Evolutionary conservation across 176 grass and related monocot species (phyloP), one percentile per base, ranked within the genome.

Genomic region (Chloris gayana): DNA sequence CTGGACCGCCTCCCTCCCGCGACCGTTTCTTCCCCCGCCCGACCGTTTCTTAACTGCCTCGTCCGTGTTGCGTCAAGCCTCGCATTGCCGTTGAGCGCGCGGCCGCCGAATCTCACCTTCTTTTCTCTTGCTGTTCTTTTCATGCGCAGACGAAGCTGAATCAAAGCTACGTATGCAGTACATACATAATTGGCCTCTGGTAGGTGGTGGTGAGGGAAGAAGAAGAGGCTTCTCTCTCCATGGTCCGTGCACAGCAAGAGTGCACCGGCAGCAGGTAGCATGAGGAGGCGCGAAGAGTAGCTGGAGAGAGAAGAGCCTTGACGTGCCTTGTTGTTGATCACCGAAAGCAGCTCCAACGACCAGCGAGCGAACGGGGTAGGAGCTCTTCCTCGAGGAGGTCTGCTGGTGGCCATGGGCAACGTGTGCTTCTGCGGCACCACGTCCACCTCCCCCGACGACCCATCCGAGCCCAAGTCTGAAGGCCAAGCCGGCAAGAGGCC

Each of bases 361-460:
- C 14, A 11, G 2, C n/a, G 11, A n/a, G n/a, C n/a, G n/a, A n/a
- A n/a, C n/a, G n/a, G n/a, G n/a, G n/a, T n/a, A n/a, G n/a, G n/a
- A n/a, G n/a, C n/a, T n/a, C n/a, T n/a, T n/a, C n/a, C n/a, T n/a
- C n/a, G n/a, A n/a, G n/a, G n/a, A n/a, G n/a, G n/a, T n/a, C n/a
- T n/a, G n/a, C n/a, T n/a, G n/a, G 35, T 37, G 4, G 14, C 77
- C 51, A 92, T 92, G 89, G 89, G 86, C 14, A 92, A 92, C 85
- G 9, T 72, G 7, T 87, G 84, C 61, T 9, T 66, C 70, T 85
- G 90, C 73, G 83, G 83, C 86, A 38, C 30, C 67, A 49, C 31
- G 68, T 64, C 80, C 69, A 76, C 82, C 2, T 47, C 64, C 51
- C 50, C 79, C 0, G 80, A 82, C 9, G 9, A 44, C 1, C 54